Evolutionary conservation across 192 early-diverging fungal species (phyloP).

Genomic region (Polychytrium aggregatum): DNA sequence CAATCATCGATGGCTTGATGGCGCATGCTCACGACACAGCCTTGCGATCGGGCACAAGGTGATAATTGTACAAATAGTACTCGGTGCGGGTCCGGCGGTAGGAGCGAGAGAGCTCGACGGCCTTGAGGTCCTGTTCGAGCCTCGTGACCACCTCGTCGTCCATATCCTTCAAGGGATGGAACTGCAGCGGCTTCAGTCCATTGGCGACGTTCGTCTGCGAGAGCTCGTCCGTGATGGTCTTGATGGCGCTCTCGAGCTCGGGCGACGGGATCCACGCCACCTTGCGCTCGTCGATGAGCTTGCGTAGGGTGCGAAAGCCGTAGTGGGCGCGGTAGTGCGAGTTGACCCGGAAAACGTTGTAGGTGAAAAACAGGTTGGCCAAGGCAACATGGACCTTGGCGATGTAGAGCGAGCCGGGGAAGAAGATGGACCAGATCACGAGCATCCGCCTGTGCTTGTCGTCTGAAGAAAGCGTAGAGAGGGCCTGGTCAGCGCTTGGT

Average conservation of each 20-base stretch:
- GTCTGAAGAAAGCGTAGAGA: no score
- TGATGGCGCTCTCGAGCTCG: slow-evolving; percentile 14
- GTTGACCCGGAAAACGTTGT: slow-evolving; percentile 35
- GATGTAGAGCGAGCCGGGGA: slow-evolving; percentile 23
- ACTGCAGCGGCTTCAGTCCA: neutral
- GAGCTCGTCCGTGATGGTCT: slow-evolving; percentile 9
- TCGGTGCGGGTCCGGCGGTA: slow-evolving; percentile 28
- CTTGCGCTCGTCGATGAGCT: slow-evolving; percentile 15
- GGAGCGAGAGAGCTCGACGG: slow-evolving; percentile 23
- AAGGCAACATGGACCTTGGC: slow-evolving; percentile 22
- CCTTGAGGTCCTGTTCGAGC: slow-evolving; percentile 25
- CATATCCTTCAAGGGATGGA: slow-evolving; percentile 18
- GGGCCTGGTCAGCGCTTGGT: no score
- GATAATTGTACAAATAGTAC: slow-evolving; percentile 14
- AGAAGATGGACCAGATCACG: slow-evolving; percentile 19
- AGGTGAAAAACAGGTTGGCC: slow-evolving; percentile 33
- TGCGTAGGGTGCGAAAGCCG: slow-evolving; percentile 15
- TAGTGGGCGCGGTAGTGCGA: slow-evolving; percentile 18
- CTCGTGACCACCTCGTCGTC: slow-evolving; percentile 34
- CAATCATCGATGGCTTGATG: no score
- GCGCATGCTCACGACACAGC: no score
- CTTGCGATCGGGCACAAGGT: no score
- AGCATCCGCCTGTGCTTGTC: slow-evolving; percentile 12
- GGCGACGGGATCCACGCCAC: slow-evolving; percentile 20
- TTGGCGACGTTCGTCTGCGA: slow-evolving; percentile 3